phyloP scores from a whole-genome alignment of 75 land plant species.

The Pseudotsuga menziesii region DNA sequence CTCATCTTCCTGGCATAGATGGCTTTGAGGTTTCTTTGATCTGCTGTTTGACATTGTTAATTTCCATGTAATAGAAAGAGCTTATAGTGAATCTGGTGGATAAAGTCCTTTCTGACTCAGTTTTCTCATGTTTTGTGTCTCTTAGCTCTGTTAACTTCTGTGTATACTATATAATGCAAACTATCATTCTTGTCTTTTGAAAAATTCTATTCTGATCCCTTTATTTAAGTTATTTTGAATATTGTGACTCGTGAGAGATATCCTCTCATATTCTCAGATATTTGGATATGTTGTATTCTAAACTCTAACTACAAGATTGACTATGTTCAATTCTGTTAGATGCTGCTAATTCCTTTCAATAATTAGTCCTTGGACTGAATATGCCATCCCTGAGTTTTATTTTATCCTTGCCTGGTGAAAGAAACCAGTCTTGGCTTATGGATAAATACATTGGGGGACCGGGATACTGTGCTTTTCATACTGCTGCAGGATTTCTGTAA shows the following conservation, averaged over 20 bases:
- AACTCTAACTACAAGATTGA: no score
- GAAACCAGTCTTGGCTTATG: no score
- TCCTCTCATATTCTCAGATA: background rate
- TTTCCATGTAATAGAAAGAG: background rate
- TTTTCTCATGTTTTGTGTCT: background rate
- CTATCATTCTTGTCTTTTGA: background rate
- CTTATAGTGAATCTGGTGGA: background rate
- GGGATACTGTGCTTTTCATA: no score
- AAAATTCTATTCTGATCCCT: background rate
- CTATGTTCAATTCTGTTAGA: no score
- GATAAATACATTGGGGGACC: no score
- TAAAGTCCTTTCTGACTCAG: slow-evolving; percentile 1
- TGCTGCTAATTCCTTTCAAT: no score
- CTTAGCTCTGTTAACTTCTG: no score
- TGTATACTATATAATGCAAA: background rate
- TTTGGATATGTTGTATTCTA: background rate
- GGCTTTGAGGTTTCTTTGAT: background rate
- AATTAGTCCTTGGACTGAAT: no score
- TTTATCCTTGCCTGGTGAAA: background rate
- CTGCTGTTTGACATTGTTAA: background rate
- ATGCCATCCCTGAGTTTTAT: background rate
- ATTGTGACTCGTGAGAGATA: slow-evolving; percentile 1
- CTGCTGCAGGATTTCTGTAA: background rate
- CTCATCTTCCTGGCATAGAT: background rate
- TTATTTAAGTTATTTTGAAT: background rate